phyloP scores from a whole-genome alignment of 441 rosid genomes.

The Erysimum cheiri region DNA sequence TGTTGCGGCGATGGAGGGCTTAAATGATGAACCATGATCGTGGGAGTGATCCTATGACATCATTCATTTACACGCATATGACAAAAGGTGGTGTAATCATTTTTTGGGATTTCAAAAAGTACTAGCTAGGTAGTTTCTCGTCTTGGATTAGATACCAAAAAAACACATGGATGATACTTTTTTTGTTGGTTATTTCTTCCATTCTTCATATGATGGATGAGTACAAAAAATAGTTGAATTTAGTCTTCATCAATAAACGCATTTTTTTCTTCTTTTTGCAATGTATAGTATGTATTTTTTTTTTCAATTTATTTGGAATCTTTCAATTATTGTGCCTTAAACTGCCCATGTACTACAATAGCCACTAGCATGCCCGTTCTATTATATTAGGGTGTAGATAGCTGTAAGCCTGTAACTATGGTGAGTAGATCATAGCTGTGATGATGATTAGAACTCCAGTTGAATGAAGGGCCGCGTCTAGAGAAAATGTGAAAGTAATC shows the following conservation, averaged over 20 bases:
- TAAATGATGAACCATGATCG: conserved; percentile 35
- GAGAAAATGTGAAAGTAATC: not conserved
- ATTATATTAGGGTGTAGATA: not conserved
- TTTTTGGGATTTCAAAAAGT: not conserved
- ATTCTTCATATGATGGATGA: not conserved
- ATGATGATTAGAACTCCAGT: conserved; percentile 11
- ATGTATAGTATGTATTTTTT: not conserved
- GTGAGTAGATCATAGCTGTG: not conserved
- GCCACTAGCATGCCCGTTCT: not conserved
- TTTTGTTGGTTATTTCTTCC: not conserved
- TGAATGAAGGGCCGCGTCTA: not conserved
- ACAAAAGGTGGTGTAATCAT: conserved; percentile 30
- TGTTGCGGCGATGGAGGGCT: conserved; percentile 66
- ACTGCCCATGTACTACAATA: not conserved
- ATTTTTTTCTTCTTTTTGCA: not conserved
- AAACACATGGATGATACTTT: not conserved
- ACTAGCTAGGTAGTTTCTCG: conserved; percentile 12
- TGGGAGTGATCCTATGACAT: conserved; percentile 25
- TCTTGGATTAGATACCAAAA: conserved; percentile 12
- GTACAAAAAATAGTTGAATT: conserved; percentile 14
- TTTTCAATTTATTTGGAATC: not conserved
- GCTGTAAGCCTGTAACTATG: conserved; percentile 3
- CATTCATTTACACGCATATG: conserved; percentile 15
- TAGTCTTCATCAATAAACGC: conserved; percentile 4
- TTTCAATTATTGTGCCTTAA: conserved; percentile 1